These are phyloP conservation scores for Neonectria faginata DNA, from an alignment of 2,329 filamentous ascomycete species.

Conservation along the genomic window DNA sequence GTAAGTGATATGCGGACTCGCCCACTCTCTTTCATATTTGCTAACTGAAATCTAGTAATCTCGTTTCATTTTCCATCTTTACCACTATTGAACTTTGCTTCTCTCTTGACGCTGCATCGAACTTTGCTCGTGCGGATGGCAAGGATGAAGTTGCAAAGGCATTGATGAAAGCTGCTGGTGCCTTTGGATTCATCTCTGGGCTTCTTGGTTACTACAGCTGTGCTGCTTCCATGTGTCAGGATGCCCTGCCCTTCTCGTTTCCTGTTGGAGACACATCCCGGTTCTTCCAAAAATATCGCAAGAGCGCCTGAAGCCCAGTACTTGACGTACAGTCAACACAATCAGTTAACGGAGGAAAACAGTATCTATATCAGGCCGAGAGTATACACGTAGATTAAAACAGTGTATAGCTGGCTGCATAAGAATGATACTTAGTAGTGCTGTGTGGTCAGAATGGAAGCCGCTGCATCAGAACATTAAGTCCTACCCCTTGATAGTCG, in stretches of 20 bases:
- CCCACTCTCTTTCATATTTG: neutral
- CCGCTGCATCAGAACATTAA: no score
- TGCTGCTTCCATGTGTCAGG: slow-evolving; percentile 15
- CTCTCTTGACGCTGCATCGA: slow-evolving; percentile 19
- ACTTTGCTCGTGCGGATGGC: slow-evolving; percentile 27
- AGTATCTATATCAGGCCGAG: neutral
- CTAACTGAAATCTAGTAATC: neutral
- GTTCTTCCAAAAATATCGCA: neutral
- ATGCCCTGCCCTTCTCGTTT: slow-evolving; percentile 15
- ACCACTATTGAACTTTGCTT: slow-evolving; percentile 20
- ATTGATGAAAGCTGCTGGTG: slow-evolving; percentile 18
- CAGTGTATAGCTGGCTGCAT: no score
- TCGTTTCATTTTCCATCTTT: slow-evolving; percentile 19
- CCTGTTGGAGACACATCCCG: slow-evolving; percentile 22
- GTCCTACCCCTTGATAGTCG: no score
- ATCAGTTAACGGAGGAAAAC: neutral
- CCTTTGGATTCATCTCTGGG: slow-evolving; percentile 25
- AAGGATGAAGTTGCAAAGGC: slow-evolving; percentile 1
- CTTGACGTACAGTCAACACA: neutral
- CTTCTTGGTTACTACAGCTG: slow-evolving; percentile 22
- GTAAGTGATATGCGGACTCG: neutral
- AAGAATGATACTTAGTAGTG: no score
- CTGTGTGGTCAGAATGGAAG: no score
- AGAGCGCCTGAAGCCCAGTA: neutral
- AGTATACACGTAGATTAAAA: neutral